Conservation (phyloP, 306 rosid species). For the Hylodesmum podocarpum region DNA sequence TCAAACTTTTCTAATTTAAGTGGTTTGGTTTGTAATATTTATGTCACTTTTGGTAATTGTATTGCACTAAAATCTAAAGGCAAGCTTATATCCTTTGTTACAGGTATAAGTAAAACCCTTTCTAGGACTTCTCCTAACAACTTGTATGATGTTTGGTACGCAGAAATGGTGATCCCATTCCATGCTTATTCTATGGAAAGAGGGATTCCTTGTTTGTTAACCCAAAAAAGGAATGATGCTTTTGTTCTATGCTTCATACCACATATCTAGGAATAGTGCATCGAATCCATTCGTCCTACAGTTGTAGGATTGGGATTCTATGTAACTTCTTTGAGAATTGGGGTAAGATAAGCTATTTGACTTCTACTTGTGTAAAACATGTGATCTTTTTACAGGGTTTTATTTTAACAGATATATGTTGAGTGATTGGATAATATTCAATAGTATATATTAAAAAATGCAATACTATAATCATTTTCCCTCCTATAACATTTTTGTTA, state of each 20-base stretch:
- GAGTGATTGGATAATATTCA: too few relatives aligned
- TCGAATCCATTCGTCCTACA: not conserved
- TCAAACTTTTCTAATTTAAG: not conserved
- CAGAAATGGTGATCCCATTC: not conserved
- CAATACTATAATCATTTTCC: too few relatives aligned
- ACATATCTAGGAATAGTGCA: not conserved
- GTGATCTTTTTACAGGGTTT: too few relatives aligned
- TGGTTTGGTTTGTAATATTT: not conserved
- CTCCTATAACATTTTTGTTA: too few relatives aligned
- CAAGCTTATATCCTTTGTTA: not conserved
- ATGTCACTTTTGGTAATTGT: not conserved
- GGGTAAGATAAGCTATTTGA: not conserved
- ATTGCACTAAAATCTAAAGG: not conserved
- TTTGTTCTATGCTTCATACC: not conserved
- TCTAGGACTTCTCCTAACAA: not conserved
- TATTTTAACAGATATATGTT: too few relatives aligned
- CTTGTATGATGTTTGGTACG: not conserved
- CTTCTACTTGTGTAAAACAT: not conserved
- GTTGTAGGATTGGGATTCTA: not conserved
- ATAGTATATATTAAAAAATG: too few relatives aligned
- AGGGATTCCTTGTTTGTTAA: not conserved
- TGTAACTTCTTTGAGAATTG: not conserved
- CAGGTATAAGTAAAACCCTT: not conserved
- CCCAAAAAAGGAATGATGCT: not conserved
- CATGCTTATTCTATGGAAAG: not conserved